Evolutionary conservation across 202 grass and related monocot genomes (phyloP), one percentile per base, ranked within the genome.

Genomic region (Setaria italica): DNA sequence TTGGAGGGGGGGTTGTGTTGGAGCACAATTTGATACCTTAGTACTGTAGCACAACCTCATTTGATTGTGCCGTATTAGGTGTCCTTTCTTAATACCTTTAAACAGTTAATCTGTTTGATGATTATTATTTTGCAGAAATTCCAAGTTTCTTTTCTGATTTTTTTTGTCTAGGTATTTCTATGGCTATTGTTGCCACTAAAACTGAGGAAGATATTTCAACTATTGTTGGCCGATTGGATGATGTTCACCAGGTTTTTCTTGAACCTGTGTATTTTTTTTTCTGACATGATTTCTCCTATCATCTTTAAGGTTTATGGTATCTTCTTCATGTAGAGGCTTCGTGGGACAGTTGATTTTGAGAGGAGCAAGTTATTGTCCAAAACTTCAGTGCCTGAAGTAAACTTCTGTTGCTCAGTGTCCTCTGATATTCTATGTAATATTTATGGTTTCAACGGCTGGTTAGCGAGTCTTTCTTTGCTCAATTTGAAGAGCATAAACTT

Each of bases 401-500:
- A 89, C 37, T 42, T 29, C 43, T 98, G 93, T 83, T 98, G 95
- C 57, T 85, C 90, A 62, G 66, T 89, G 59, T 94, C 91, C 76
- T 87, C 88, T 14, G 78, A 86, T 48, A 79, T 82, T 79, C 78
- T 95, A 68, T 77, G 69, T 63, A 89, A 79, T 72, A 85, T 74
- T 57, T 58, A 74, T 29, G 84, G 86, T 73, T 91, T 98, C 76
- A 75, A 62, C 11, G 82, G 84, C 84, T 98, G 93, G 95, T 71
- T 89, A 75, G 80, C 77, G 3, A 85, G 87, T 80, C 84, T 98
- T 86, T 90, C 91, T 84, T 90, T 98, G 78, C 90, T 95, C 72
- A 92, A 98, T 79, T 78, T 98, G 72, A 98, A 90, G 88, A 95
- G 93, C 77, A 82, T 92, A 88, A 92, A 82, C 64, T 78, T 95